phyloP scores from a whole-genome alignment of 2,329 filamentous ascomycete species.

The Diaporthe amygdali region DNA sequence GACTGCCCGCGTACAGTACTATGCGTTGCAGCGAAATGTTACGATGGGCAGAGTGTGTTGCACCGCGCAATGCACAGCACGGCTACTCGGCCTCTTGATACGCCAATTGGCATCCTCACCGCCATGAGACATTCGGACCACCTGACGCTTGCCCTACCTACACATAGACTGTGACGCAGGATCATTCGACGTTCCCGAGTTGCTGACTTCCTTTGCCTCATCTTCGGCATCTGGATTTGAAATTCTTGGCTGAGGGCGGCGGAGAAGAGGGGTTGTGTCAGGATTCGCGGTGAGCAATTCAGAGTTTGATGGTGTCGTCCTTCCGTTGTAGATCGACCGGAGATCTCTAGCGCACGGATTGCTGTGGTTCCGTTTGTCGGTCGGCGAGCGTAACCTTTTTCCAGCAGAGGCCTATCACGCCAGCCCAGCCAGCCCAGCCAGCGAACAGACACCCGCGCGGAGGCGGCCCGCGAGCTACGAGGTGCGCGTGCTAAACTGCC shows the following conservation, averaged over 20 bases:
- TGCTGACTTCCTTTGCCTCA: background rate
- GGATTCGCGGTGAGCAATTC: slow-evolving; percentile 11
- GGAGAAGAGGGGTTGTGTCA: background rate
- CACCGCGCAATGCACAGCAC: background rate
- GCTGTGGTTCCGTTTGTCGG: background rate
- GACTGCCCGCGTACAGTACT: background rate
- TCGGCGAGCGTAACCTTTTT: background rate
- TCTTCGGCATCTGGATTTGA: background rate
- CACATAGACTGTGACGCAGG: background rate
- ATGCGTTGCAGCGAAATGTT: background rate
- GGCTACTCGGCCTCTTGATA: slow-evolving; percentile 10
- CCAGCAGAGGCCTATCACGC: background rate
- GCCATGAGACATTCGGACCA: background rate
- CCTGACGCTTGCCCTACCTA: background rate
- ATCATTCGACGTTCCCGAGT: background rate
- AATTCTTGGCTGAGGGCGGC: background rate
- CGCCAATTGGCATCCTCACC: slow-evolving; percentile 3
- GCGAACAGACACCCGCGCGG: background rate
- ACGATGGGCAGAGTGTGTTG: background rate
- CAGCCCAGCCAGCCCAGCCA: background rate
- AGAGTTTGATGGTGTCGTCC: slow-evolving; percentile 3
- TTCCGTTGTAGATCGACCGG: slow-evolving; percentile 9
- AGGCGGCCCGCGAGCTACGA: background rate
- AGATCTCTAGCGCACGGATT: slow-evolving; percentile 6
- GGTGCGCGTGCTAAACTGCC: background rate